Base-by-base conservation (phyloP, 2,329 filamentous ascomycete genomes). In the Colletotrichum navitas region DNA sequence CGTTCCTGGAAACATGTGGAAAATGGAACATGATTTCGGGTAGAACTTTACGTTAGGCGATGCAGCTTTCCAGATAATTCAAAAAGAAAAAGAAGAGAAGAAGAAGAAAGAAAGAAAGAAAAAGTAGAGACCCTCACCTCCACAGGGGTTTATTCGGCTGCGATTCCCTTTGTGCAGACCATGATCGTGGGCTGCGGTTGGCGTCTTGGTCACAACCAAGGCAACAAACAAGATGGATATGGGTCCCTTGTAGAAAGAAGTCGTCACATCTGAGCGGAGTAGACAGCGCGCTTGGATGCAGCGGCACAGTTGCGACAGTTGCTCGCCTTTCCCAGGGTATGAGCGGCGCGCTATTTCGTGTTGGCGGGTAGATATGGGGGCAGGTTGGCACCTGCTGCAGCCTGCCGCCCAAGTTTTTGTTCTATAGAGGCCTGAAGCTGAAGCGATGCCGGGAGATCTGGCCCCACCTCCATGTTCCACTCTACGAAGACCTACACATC, bases 221-320 rank as follows among this genome's bases (percentile, higher is more conserved):
- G 39, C 56, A 45, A 14, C n/a, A 47, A 47, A 47, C 56, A 58
- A 58, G 34, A 54, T 24, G 59, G 60, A 64, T 56, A 60, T 65
- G 65, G 65, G 52, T 49, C 54, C 59, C 32, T 72, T 39, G 66
- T 55, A 29, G 29, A 29, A 4, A 64, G 59, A 68, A 63, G 60
- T 26, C 59, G 59, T 56, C 65, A 34, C n/a, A 68, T 64, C 65
- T 34, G 69, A 64, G 68, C 58, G 68, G 14, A 47, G 32, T 24
- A 54, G 65, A 54, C 69, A 43, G 60, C 32, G 65, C 66, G 60
- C 65, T 72, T 63, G 65, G 69, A 72, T 49, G 66, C 47, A 54
- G 60, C 39, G 24, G 26, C 54, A 59, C 52, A 34, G 29, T 49
- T 58, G 47, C 34, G 32, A 43, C 32, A 60, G 58, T 29, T 47